Base-by-base conservation (phyloP, 345 rosid species). In the Citropsis articulata region DNA sequence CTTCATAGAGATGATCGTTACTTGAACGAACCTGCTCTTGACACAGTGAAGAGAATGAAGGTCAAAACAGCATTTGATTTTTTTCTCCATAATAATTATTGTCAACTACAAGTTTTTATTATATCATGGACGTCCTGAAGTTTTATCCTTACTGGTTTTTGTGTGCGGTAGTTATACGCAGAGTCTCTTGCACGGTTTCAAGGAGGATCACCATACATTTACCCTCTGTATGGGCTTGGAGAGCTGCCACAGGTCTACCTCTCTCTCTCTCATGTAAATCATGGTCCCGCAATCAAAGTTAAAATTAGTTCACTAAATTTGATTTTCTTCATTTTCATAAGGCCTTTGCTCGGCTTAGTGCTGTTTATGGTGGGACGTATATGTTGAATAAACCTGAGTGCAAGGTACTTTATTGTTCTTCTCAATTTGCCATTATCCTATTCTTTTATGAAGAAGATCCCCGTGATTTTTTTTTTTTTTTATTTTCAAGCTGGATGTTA, bases 341-440 rank as follows among this genome's bases (percentile, higher is more conserved):
- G 98, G 99, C 94, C 78, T 96, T 96, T 89, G 98, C 99, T 80
- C 89, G 98, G 55, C 99, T 94, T 83, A 94, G 98, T 85, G 98
- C 98, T 81, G 98, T 94, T 66, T 92, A 91, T 86, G 99, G 99
- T 81, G 99, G 98, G 71, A 96, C 97, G 1, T 96, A 96, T 79
- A 96, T 96, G 99, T 81, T 96, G 86, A 91, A 92, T 81, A 96
- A 96, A 85, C 97, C 91, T 28, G 98, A 92, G 85, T 96, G 99
- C 88, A 94, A 90, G 93, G 99, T 94, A 78, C 65, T 61, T 73
- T 12, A 21, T 36, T 27, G 31, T 75, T 33, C 36, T 56, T 62
- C n/a, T 75, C 75, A 24, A 14, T 65, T 40, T 73, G 66, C 38
- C 9, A 16, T 55, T 81, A 60, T 72, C 27, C 38, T 25, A 66